These are phyloP conservation scores for Colletotrichum chrysophilum DNA, from an alignment of 2,329 filamentous ascomycete genomes.

Conservation along the genomic window DNA sequence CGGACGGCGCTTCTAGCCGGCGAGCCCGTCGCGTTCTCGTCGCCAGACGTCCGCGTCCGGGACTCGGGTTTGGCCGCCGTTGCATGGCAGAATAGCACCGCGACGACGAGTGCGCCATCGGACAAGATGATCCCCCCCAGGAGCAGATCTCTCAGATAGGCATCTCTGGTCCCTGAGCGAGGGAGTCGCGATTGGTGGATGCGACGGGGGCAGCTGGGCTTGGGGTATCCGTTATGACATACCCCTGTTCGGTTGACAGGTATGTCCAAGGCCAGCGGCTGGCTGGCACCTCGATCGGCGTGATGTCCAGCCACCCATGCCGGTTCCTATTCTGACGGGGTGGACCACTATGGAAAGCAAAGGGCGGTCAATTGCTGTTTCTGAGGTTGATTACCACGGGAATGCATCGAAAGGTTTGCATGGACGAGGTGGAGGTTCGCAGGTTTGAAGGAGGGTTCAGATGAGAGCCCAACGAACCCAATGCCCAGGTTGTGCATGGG, in stretches of 20 bases:
- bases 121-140: background rate
- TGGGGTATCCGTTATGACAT: conserved; percentile 6
- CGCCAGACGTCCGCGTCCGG: background rate
- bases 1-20: background rate
- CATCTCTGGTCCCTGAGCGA: background rate
- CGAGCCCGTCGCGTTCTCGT: background rate
- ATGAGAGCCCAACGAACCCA: conserved; percentile 19
- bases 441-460: background rate
- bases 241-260: background rate
- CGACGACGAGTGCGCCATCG: background rate
- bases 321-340: background rate
- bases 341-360: background rate
- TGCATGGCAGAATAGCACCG: background rate
- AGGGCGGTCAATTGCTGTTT: conserved; percentile 18
- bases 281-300: background rate
- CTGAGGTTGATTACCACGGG: background rate
- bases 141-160: background rate
- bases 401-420: background rate
- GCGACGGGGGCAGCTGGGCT: background rate
- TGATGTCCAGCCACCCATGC: background rate
- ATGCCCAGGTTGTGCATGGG: conserved; percentile 3
- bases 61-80: background rate
- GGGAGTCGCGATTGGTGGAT: background rate
- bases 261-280: background rate
- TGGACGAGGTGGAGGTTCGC: conserved; percentile 7